phyloP scores from a whole-genome alignment of 176 grass and related monocot genomes.

The Rhynchospora pubera region DNA sequence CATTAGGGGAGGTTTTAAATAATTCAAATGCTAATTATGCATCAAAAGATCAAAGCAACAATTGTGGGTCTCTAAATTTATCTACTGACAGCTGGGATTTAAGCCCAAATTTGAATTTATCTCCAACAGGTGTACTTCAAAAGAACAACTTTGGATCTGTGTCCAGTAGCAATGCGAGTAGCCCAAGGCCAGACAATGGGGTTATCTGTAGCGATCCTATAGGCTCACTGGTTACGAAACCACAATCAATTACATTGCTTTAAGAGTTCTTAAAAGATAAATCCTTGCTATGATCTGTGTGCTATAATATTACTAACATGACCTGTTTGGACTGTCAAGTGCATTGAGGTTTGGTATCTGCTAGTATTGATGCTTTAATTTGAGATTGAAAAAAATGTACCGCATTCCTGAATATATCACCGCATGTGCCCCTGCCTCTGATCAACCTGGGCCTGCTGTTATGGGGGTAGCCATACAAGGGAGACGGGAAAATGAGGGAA shows the following conservation, averaged over 20 bases:
- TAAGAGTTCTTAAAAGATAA: slow-evolving; percentile 4
- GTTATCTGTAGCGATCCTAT: slow-evolving; percentile 28
- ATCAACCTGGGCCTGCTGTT: neutral
- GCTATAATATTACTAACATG: slow-evolving; percentile 9
- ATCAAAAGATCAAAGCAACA: slow-evolving; percentile 37
- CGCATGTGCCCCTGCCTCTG: neutral
- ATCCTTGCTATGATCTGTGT: neutral
- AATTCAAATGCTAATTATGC: slow-evolving; percentile 8
- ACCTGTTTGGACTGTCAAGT: neutral
- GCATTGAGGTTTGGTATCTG: neutral
- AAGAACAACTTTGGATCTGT: slow-evolving; percentile 45
- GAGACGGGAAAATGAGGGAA: neutral
- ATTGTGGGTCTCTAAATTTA: slow-evolving; percentile 33
- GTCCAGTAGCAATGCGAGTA: slow-evolving; percentile 38
- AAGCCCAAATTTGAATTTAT: slow-evolving; percentile 22
- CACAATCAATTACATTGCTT: slow-evolving; percentile 23
- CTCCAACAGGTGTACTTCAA: slow-evolving; percentile 45
- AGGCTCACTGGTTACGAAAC: slow-evolving; percentile 9
- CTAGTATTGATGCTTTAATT: neutral
- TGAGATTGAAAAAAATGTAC: neutral
- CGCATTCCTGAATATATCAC: neutral
- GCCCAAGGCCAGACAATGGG: slow-evolving; percentile 36
- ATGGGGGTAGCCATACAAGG: no score
- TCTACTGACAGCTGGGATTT: slow-evolving; percentile 39
- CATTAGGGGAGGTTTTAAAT: slow-evolving; percentile 74